Evolutionary conservation across 208 protist genomes (phyloP), one percentile per base, ranked within the genome.

Genomic region (Crithidia mellificae): DNA sequence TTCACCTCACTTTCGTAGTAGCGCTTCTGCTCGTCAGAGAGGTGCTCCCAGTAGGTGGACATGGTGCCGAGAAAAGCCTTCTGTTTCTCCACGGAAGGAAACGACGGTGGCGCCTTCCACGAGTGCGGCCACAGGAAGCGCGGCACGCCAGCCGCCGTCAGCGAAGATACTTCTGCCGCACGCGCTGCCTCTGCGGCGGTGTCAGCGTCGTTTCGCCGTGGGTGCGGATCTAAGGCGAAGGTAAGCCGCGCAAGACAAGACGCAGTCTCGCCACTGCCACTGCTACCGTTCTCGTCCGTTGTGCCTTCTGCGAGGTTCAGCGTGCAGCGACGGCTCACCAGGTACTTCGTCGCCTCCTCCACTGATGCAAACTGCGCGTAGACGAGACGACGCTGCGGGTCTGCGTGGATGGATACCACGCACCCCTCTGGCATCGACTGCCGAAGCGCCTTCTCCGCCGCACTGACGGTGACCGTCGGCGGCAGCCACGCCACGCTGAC

Each of bases 1-100:
- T 81, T 79, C 36, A 95, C 87, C 41, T 82, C 49, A 1, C 82
- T 74, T 39, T 95, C 85, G 67, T 95, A 95, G 74, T 86, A 95
- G n/a, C 71, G 74, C 66, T 81, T 81, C 72, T 95, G 90, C 36
- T 51, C 67, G 19, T 77, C 71, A 4, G 87, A 84, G 25, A 95
- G 77, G n/a, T 76, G 63, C 2, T 74, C 67, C 90, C 90, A 95
- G 76, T 93, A 72, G 9, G 63, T 27, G 15, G 83, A 91, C 50
- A 95, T 74, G 55, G 72, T 25, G 30, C 69, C 49, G 11, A 95
- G 77, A 47, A 90, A 92, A 19, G 32, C 47, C 52, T 81, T 84
- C 44, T 89, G 80, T 46, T 63, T 83, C 47, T 78, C 74, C 14
- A 70, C 55, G 1, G 78, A 77, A 7, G 61, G 54, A 36, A 95